A percentile compares a stretch with the other conserved stretches of the same genome.
Conservation (phyloP, 306 rosid genomes). For the Rubus idaeus region DNA sequence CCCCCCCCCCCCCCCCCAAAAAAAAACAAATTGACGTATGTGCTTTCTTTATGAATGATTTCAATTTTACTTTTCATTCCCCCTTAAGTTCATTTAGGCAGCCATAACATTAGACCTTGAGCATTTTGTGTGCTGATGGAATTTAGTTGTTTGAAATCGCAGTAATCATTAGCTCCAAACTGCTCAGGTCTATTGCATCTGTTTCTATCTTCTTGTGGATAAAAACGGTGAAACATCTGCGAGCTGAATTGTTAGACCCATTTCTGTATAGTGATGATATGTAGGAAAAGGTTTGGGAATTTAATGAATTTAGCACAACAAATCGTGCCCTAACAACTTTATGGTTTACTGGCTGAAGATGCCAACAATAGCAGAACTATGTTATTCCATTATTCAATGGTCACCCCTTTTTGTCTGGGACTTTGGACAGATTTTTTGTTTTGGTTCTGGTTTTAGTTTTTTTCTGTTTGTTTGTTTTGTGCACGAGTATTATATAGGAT, state of each 20-base stretch:
- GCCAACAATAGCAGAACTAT: neutral
- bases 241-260: neutral
- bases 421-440: neutral
- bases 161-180: neutral
- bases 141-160: neutral
- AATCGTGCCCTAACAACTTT: neutral
- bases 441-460: neutral
- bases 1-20: no score
- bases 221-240: neutral
- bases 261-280: neutral
- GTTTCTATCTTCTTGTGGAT: neutral
- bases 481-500: neutral
- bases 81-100: neutral
- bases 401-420: neutral
- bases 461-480: neutral
- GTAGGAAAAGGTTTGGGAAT: neutral
- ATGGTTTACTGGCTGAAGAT: slow-evolving; percentile 1
- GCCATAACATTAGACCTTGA: neutral
- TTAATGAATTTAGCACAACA: neutral
- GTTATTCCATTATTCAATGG: neutral
- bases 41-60: neutral
- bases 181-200: neutral
- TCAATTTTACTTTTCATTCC: neutral
- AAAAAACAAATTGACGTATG: no score
- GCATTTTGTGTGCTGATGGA: neutral